Base-by-base conservation (phyloP, 768 basidiomycete genomes). In the Crassisporium funariophilum region DNA sequence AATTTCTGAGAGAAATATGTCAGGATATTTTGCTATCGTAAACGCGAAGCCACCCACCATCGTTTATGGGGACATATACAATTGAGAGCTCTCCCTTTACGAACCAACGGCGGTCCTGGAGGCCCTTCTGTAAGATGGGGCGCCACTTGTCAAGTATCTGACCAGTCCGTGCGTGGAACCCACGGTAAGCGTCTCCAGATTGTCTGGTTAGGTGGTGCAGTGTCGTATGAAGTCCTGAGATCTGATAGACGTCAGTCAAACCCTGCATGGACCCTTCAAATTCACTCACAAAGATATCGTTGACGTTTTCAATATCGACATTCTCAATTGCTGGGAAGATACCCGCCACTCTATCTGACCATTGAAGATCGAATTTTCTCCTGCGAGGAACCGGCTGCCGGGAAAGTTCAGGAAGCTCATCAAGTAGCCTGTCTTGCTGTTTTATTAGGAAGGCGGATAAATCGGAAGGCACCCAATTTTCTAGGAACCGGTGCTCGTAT, bases 121-220 rank as follows among this genome's bases (percentile, higher is more conserved):
- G 33, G 31, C 50, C 45, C 25, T 41, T 23, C 10, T 46, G 37
- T 20, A 61, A 47, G 10, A 55, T 35, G 4, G 45, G 49, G 7
- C 44, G 35, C 60, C 60, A 61, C 49, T 54, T 56, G 1, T 57
- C 44, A 15, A 53, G 33, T 4, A 61, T 49, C 2, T 19, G 38
- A 11, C 23, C 15, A 13, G 57, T 51, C 4, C 53, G 46, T 20
- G 45, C 25, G 12, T 46, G 41, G 16, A 53, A 48, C n/a, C 43
- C 23, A n/a, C 42, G 22, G 17, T 38, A 27, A 16, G 34, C 29
- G 24, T 49, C 44, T 13, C 47, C 36, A 19, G 50, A 49, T 38
- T 47, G 37, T 5, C 5, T 10, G 29, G 2, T 2, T 10, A 31
- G 29, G n/a, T n/a, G 29, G 10, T n/a, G 29, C n/a, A 52, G 39